A percentile compares a stretch with the other conserved stretches of the same genome.
Conservation (phyloP, 2,329 filamentous ascomycete genomes). For the Pseudodiploospora longispora region DNA sequence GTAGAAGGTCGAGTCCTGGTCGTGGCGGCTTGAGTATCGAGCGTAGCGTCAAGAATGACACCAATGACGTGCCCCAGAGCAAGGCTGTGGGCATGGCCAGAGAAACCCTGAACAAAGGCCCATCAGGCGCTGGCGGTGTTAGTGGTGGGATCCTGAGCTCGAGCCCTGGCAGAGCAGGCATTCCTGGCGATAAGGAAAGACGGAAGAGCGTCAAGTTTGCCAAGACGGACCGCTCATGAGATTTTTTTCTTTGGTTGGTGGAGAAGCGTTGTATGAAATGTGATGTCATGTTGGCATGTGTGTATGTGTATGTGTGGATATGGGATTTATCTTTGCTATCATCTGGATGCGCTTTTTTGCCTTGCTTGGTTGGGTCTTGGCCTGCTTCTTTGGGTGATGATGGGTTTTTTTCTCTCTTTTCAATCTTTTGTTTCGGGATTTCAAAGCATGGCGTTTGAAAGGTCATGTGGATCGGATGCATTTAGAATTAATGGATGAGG, state of each 20-base stretch:
- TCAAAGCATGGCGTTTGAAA: background rate
- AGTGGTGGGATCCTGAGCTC: conserved; percentile 36
- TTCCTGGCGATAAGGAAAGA: conserved; percentile 40
- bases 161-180: conserved; percentile 35
- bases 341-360: background rate
- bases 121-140: conserved; percentile 16
- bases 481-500: too few species aligned
- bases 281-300: background rate
- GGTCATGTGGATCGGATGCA: too few species aligned
- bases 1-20: conserved; percentile 22
- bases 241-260: background rate
- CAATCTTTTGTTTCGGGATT: background rate
- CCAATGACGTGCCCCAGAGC: conserved; percentile 49
- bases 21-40: conserved; percentile 4
- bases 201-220: conserved; percentile 60
- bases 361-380: too few species aligned
- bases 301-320: background rate
- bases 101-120: conserved; percentile 36
- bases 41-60: conserved; percentile 34
- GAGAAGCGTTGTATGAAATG: background rate
- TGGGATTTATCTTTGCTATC: background rate
- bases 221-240: conserved; percentile 24
- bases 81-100: conserved; percentile 52
- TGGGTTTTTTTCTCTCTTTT: background rate
- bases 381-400: too few species aligned